A percentile compares a stretch with the other conserved stretches of the same genome.
phyloP scores from a whole-genome alignment of 2,329 filamentous ascomycete genomes.

The Aspergillus versicolor region DNA sequence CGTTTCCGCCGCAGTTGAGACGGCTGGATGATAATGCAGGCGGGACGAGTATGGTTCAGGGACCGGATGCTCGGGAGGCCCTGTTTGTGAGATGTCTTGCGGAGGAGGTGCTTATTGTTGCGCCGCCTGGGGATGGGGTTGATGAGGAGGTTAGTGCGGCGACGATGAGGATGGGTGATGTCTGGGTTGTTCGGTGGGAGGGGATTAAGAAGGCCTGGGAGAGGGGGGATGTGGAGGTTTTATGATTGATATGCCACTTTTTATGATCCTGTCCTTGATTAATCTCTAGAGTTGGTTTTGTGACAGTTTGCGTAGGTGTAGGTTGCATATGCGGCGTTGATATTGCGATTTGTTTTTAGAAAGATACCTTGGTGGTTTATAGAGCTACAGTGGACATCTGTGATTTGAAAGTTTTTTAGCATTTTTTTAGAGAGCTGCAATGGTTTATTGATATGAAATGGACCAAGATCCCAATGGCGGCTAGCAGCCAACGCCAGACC shows the following conservation, averaged over 20 bases:
- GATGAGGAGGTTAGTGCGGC: constrained; percentile 33
- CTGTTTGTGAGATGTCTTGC: constrained; percentile 71
- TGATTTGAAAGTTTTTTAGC: not conserved
- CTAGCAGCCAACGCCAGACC: not conserved
- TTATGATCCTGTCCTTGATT: not conserved
- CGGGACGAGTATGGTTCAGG: constrained; percentile 88
- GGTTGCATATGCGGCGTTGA: not conserved
- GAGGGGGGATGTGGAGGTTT: constrained; percentile 44
- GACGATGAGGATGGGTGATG: constrained; percentile 57
- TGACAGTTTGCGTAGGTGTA: not conserved
- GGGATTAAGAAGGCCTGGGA: constrained; percentile 62
- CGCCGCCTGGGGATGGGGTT: constrained; percentile 32
- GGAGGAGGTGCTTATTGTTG: constrained; percentile 47
- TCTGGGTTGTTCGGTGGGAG: constrained; percentile 70
- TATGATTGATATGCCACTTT: not conserved
- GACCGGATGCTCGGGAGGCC: constrained; percentile 76
- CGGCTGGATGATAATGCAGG: constrained; percentile 87
- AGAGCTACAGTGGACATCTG: not conserved
- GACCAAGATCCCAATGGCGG: not conserved
- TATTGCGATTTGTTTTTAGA: not conserved
- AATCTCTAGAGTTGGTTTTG: not conserved
- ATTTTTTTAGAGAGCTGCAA: not conserved
- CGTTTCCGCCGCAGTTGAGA: constrained; percentile 76
- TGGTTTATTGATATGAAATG: not conserved
- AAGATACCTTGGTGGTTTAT: constrained; percentile 3